Evolutionary conservation across 257 asterid genomes (phyloP), one percentile per base, ranked within the genome.

Genomic region (Henckelia pumila): DNA sequence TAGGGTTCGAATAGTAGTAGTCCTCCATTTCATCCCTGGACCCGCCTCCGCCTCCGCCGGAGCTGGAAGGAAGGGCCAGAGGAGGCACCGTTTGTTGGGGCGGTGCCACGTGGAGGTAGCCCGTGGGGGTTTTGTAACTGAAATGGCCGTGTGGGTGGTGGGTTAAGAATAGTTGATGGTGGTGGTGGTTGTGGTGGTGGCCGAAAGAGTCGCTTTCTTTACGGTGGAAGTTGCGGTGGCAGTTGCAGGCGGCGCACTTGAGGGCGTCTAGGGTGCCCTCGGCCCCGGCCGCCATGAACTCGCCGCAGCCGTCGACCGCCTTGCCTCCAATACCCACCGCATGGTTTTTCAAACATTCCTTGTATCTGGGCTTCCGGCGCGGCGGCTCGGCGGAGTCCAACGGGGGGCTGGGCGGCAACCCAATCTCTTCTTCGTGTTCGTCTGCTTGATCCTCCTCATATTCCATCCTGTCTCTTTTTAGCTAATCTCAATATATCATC

Each of bases 161-260:
- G 49, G 80, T 56, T 19, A 80, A 28, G 17, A 75, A 72, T 11
- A 71, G 86, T 10, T 66, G 82, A 35, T 65, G 32, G 81, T 69
- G 80, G 71, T 68, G 72, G 7, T 44, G 52, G 37, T 32, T 11
- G 67, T 73, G 59, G 61, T 62, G 29, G 52, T 61, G 62, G 28
- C 53, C 71, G 71, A 49, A 44, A 57, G 61, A 13, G 26, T 73
- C 68, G 58, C 47, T 55, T 9, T 84, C 95, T 58, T 79, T 87
- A 55, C 92, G 87, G 90, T 89, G 96, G 72, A 89, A 89, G 72
- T 83, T 89, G 64, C 95, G 92, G 86, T 89, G 96, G 84, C 95
- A 89, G 59, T 57, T 81, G 71, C 95, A 86, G 71, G 90, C 88
- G 66, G 95, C 96, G 78, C 96, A 89, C 64, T 72, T 77, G 53